Conservation (phyloP, 306 rosid species). For the Gleditsia sinensis region DNA sequence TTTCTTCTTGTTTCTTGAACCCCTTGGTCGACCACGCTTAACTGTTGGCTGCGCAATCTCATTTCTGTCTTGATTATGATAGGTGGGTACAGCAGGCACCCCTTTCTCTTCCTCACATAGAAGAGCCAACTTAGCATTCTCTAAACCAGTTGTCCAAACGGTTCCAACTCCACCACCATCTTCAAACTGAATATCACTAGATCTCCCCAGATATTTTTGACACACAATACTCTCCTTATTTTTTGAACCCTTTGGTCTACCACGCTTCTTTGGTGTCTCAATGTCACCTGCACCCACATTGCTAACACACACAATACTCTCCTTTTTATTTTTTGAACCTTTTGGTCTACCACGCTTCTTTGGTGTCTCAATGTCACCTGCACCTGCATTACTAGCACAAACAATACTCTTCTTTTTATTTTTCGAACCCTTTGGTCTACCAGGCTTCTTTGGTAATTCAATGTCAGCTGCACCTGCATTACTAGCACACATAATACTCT, state of each 20-base stretch:
- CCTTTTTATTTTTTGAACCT: slow-evolving; percentile 36
- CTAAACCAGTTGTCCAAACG: too few relatives aligned
- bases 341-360: slow-evolving; percentile 35
- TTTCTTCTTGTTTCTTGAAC: slow-evolving; percentile 8
- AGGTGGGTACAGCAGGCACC: too few relatives aligned
- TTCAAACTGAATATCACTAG: too few relatives aligned
- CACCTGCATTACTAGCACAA: background rate
- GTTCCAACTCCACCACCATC: background rate
- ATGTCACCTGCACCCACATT: background rate
- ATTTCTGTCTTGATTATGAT: too few relatives aligned
- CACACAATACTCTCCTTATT: background rate
- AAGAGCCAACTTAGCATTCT: too few relatives aligned
- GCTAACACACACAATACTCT: background rate
- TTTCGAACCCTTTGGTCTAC: slow-evolving; percentile 24
- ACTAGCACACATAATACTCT: background rate
- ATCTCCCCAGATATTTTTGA: too few relatives aligned
- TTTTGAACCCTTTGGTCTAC: slow-evolving; percentile 8
- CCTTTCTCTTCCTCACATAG: too few relatives aligned
- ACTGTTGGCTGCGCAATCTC: too few relatives aligned
- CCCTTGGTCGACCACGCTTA: slow-evolving; percentile 15
- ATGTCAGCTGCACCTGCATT: slow-evolving; percentile 19
- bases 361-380: background rate
- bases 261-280: slow-evolving; percentile 6
- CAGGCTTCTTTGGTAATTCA: background rate
- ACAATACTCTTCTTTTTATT: slow-evolving; percentile 20